Evolutionary conservation across 129 eudicot species (phyloP), one percentile per base, ranked within the genome.

Genomic region (Helianthus annuus): DNA sequence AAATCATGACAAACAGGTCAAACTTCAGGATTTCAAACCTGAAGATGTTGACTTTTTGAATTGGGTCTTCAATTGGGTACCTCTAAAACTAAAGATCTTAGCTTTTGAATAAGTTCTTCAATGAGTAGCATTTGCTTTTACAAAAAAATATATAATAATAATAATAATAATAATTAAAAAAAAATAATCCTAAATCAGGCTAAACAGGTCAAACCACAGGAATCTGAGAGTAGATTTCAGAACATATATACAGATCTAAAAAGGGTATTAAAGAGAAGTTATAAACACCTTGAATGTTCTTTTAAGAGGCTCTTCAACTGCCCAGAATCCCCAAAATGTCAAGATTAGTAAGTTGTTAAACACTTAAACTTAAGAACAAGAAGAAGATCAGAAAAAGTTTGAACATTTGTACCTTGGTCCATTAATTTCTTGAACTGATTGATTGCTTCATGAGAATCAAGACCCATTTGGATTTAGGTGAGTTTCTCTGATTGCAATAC

Each of bases 231-330:
- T 10, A 54, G 17, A 60, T 34, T 48, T 16, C 14, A 63, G 2
- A 77, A 27, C 3, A 12, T 44, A 72, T 10, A 6, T 10, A 57
- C 29, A 68, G 83, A 74, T 71, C 66, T 80, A 64, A 83, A 79
- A 14, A 64, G 63, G 53, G 14, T 65, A 39, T 7, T 44, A 48
- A 73, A 60, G 49, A 57, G 48, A 71, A 79, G 59, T 54, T 67
- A 17, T 55, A 80, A 65, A 49, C 75, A 89, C 96, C 96, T 89
- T 82, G 72, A 86, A 89, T 58, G 95, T 80, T 59, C 66, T 83
- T 60, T 68, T 85, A 12, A 84, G 84, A 49, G 96, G 81, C 68
- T 89, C 93, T 16, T 88, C 97, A 81, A 83, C 97, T 91, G 95
- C 84, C 57, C 39, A 72, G 22, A 80, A 67, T 57, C 38, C 6